A percentile compares a stretch with the other conserved stretches of the same genome.
These are phyloP conservation scores for Tuber microsphaerosporum DNA, from an alignment of 495 filamentous ascomycete genomes.

Conservation along the genomic window DNA sequence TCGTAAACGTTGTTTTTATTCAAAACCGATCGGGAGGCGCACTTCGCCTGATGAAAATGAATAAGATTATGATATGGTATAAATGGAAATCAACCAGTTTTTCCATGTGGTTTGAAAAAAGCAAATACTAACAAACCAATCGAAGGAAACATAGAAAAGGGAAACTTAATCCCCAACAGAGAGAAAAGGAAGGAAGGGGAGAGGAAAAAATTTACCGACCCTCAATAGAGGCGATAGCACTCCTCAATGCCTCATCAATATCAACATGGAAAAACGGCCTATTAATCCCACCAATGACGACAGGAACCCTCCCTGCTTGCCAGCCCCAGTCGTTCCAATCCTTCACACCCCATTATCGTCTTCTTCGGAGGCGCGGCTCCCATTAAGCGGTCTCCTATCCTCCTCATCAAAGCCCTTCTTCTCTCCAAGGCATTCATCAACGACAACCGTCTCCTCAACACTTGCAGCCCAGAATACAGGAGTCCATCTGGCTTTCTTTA, in stretches of 20 bases:
- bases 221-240: slow-evolving; percentile 73
- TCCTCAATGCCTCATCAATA: slow-evolving; percentile 82
- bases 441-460: slow-evolving; percentile 64
- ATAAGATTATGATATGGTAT: background rate
- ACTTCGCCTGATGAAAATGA: background rate
- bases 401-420: slow-evolving; percentile 27
- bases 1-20: background rate
- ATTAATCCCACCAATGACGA: slow-evolving; percentile 76
- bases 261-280: slow-evolving; percentile 92
- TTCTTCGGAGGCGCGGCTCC: background rate
- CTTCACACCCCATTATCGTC: background rate
- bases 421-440: slow-evolving; percentile 48
- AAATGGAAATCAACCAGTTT: background rate
- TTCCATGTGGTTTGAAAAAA: background rate
- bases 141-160: background rate
- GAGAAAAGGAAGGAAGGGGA: background rate
- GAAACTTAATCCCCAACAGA: background rate
- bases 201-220: slow-evolving; percentile 9
- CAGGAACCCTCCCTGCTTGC: slow-evolving; percentile 53
- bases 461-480: slow-evolving; percentile 95
- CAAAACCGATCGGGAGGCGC: background rate
- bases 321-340: slow-evolving; percentile 42
- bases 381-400: slow-evolving; percentile 11
- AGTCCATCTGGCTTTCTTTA: slow-evolving; percentile 66
- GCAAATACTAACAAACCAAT: background rate